These are phyloP conservation scores for Carex cristatella DNA, from an alignment of 176 grass and related monocot genomes.

Conservation along the genomic window DNA sequence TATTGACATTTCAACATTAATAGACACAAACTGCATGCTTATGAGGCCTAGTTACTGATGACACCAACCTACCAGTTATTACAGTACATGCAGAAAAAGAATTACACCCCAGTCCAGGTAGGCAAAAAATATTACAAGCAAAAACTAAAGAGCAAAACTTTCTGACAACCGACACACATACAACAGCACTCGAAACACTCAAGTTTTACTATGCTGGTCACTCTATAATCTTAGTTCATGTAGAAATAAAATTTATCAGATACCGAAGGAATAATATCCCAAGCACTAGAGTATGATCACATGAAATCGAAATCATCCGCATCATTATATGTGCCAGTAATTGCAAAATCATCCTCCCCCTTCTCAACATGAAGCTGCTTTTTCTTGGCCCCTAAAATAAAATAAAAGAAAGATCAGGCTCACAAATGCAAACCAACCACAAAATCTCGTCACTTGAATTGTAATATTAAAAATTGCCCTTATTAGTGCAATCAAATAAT, in stretches of 20 bases:
- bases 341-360: conserved; percentile 57
- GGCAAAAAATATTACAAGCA: neutral
- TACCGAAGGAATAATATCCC: conserved; percentile 13
- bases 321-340: conserved; percentile 33
- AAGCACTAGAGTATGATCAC: conserved; percentile 33
- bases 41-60: neutral
- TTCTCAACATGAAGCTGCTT: conserved; percentile 84
- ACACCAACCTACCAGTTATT: neutral
- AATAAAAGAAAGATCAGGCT: neutral
- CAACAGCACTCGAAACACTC: conserved; percentile 6
- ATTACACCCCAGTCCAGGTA: conserved; percentile 23
- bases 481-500: neutral
- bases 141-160: conserved; percentile 13
- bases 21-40: neutral
- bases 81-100: conserved; percentile 34
- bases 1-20: neutral
- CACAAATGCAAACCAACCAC: neutral
- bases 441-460: neutral
- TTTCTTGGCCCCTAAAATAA: conserved; percentile 52
- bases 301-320: conserved; percentile 74
- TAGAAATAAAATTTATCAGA: conserved; percentile 11
- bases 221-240: conserved; percentile 18
- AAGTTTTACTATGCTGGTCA: conserved; percentile 7
- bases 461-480: neutral
- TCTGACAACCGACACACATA: neutral